Percentiles rank a stretch among this genome's conserved stretches.
phyloP scores from a whole-genome alignment of 805 yeast species.

The Wickerhamiella lipophila region DNA sequence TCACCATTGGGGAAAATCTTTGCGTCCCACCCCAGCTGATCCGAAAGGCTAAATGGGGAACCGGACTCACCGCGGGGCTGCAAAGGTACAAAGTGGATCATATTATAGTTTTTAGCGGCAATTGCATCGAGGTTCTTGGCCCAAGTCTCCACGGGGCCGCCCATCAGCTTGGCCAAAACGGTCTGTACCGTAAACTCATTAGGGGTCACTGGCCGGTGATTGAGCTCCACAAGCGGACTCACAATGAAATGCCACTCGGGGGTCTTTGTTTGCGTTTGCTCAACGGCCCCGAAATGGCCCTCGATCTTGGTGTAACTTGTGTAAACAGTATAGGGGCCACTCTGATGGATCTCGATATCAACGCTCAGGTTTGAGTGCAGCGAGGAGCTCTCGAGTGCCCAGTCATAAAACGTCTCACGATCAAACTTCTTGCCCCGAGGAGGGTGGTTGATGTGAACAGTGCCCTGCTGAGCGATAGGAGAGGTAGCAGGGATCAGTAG shows the following conservation, averaged over 20 bases:
- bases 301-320: constrained; percentile 39
- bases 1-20: constrained; percentile 41
- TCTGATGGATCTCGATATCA: constrained; percentile 46
- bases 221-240: constrained; percentile 57
- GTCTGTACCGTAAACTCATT: constrained; percentile 74
- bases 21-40: constrained; percentile 71
- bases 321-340: constrained; percentile 74
- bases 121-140: constrained; percentile 47
- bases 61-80: constrained; percentile 80
- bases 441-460: constrained; percentile 64
- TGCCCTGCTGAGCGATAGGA: constrained; percentile 55
- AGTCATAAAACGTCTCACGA: constrained; percentile 44
- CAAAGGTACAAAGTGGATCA: constrained; percentile 92
- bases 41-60: constrained; percentile 86
- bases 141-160: constrained; percentile 62
- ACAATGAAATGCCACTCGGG: constrained; percentile 55
- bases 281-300: constrained; percentile 20
- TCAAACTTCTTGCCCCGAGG: constrained; percentile 36
- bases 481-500: constrained; percentile 67
- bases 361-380: constrained; percentile 53
- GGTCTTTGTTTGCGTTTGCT: constrained; percentile 35
- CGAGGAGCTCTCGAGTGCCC: constrained; percentile 31
- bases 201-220: constrained; percentile 47
- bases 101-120: constrained; percentile 70
- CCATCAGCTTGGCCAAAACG: constrained; percentile 86